A percentile compares a stretch with the other conserved stretches of the same genome.
These are phyloP conservation scores for Trichoderma cornu-damae DNA, from an alignment of 2,329 filamentous ascomycete species.

Conservation along the genomic window DNA sequence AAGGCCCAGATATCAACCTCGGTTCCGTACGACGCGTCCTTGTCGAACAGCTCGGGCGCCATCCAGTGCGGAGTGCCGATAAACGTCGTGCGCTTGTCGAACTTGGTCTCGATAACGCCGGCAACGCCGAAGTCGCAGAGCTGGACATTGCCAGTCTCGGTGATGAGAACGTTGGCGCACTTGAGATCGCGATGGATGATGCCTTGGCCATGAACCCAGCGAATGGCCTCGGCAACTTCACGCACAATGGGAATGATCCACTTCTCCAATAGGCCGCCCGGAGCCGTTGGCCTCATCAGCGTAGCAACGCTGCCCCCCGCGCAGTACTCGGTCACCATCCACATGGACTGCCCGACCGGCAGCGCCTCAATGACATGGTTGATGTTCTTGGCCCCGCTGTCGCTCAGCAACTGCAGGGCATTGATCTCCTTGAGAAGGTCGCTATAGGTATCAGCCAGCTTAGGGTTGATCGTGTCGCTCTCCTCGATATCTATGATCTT, in stretches of 20 bases:
- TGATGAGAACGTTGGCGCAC: constrained; percentile 74
- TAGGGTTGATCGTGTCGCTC: constrained; percentile 62
- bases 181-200: constrained; percentile 70
- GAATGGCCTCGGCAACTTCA: constrained; percentile 61
- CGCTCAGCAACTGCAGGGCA: constrained; percentile 66
- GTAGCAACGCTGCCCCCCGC: constrained; percentile 77
- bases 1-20: constrained; percentile 83
- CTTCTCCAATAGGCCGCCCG: constrained; percentile 62
- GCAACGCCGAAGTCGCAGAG: constrained; percentile 83
- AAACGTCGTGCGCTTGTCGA: constrained; percentile 73
- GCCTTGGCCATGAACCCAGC: constrained; percentile 62
- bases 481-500: constrained; percentile 85
- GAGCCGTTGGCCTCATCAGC: constrained; percentile 62
- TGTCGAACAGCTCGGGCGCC: constrained; percentile 71
- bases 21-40: constrained; percentile 60
- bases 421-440: constrained; percentile 66
- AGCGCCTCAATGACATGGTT: constrained; percentile 77
- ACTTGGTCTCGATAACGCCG: constrained; percentile 67
- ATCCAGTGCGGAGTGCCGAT: constrained; percentile 84
- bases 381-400: constrained; percentile 71
- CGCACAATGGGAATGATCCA: constrained; percentile 64
- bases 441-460: constrained; percentile 60
- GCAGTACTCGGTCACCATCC: constrained; percentile 85
- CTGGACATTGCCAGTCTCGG: constrained; percentile 70
- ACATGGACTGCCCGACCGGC: constrained; percentile 72